phyloP scores from a whole-genome alignment of 2,329 filamentous ascomycete species.

The Aspergillus latus region DNA sequence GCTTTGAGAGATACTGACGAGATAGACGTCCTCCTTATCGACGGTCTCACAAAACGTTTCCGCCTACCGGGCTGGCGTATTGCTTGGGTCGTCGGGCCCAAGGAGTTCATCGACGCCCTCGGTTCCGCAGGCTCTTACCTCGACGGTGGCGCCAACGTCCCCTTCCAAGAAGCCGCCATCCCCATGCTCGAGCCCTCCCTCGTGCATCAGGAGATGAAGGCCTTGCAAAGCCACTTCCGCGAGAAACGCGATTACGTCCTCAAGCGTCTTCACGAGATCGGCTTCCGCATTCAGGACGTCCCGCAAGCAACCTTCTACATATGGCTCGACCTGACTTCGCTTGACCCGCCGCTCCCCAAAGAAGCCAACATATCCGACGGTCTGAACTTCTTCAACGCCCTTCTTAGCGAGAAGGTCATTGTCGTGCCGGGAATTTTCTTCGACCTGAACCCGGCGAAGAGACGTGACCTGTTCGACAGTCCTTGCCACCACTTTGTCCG shows the following conservation, averaged over 20 bases:
- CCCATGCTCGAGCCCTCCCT: slow-evolving; percentile 85
- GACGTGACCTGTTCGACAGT: slow-evolving; percentile 88
- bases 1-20: neutral
- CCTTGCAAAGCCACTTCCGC: slow-evolving; percentile 85
- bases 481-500: slow-evolving; percentile 92
- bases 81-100: slow-evolving; percentile 92
- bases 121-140: slow-evolving; percentile 91
- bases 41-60: slow-evolving; percentile 95
- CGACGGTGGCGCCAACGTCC: slow-evolving; percentile 89
- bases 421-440: slow-evolving; percentile 98
- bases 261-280: slow-evolving; percentile 74
- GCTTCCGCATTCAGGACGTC: slow-evolving; percentile 78
- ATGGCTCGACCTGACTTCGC: slow-evolving; percentile 63
- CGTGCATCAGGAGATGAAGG: slow-evolving; percentile 82
- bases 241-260: slow-evolving; percentile 93
- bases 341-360: slow-evolving; percentile 55
- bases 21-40: slow-evolving; percentile 83
- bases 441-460: slow-evolving; percentile 85
- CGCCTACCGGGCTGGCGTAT: slow-evolving; percentile 94
- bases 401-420: slow-evolving; percentile 90
- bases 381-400: slow-evolving; percentile 94
- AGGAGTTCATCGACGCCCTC: slow-evolving; percentile 93
- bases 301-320: slow-evolving; percentile 95
- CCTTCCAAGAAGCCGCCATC: slow-evolving; percentile 91
- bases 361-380: slow-evolving; percentile 78